phyloP scores from a whole-genome alignment of 768 basidiomycete genomes.

The Termitomyces sp. region DNA sequence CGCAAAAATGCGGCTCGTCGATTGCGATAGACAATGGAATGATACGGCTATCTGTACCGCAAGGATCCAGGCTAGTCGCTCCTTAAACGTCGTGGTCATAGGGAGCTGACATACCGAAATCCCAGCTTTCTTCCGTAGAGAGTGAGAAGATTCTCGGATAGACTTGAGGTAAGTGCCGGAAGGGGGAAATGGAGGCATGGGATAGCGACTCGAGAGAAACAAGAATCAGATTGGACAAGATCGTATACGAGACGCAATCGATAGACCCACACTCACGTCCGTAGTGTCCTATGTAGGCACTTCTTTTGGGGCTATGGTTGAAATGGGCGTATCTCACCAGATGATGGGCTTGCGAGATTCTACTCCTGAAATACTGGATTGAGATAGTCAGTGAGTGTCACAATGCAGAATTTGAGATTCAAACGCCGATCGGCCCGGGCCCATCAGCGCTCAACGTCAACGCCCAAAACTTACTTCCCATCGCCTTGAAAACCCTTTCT shows the following conservation, averaged over 20 bases:
- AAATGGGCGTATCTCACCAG: background rate
- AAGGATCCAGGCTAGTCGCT: background rate
- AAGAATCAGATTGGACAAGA: background rate
- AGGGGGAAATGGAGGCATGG: conserved; percentile 33
- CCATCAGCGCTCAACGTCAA: too few species aligned
- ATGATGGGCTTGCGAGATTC: background rate
- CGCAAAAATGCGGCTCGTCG: background rate
- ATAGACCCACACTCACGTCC: background rate
- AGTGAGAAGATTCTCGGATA: conserved; percentile 47
- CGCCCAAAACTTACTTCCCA: background rate
- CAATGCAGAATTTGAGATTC: background rate
- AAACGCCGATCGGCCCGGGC: background rate
- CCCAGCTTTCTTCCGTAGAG: conserved; percentile 38
- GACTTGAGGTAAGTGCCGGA: conserved; percentile 42
- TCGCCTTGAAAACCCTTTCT: background rate
- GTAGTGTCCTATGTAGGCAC: too few species aligned
- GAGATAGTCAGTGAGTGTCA: background rate
- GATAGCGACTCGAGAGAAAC: background rate
- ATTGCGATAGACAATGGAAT: background rate
- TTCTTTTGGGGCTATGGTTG: background rate
- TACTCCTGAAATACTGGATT: background rate
- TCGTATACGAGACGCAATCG: background rate
- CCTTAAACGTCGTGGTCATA: background rate
- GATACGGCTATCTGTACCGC: background rate
- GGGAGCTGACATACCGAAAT: conserved; percentile 42